phyloP scores from a whole-genome alignment of 768 basidiomycete species.

The Glaciozyma martinii region DNA sequence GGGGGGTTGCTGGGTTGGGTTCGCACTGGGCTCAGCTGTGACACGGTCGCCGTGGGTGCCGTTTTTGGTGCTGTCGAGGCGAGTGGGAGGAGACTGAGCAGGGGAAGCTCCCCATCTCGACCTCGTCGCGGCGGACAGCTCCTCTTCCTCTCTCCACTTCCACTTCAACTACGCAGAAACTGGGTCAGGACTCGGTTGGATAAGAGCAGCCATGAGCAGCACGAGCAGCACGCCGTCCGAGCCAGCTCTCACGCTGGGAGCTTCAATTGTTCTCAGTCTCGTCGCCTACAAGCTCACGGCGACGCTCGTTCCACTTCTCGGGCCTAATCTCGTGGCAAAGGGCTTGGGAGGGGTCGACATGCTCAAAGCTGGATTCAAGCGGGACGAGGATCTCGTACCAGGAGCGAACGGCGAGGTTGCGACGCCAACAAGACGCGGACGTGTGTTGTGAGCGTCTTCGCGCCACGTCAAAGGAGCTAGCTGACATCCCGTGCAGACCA shows the following conservation, averaged over 20 bases:
- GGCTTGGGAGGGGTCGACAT: conserved; percentile 78
- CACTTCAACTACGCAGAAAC: no score
- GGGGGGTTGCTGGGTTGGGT: no score
- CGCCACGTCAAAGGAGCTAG: not conserved
- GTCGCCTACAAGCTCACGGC: conserved; percentile 56
- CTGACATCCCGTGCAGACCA: conserved; percentile 50
- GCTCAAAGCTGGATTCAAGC: conserved; percentile 60
- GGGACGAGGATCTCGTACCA: conserved; percentile 51
- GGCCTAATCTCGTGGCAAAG: conserved; percentile 67
- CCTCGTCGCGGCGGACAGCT: no score
- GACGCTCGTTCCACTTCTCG: conserved; percentile 72
- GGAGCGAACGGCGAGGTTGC: conserved; percentile 35
- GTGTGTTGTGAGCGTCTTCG: conserved; percentile 1
- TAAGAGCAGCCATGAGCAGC: not conserved
- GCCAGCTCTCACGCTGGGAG: not conserved
- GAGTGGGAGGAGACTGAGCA: no score
- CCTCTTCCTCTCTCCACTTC: no score
- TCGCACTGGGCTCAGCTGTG: no score
- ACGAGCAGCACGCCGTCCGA: not conserved
- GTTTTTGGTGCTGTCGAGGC: no score
- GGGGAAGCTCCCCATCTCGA: no score
- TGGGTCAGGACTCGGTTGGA: no score
- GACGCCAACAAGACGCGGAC: not conserved
- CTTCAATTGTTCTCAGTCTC: not conserved
- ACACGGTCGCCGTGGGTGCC: no score